Base-by-base conservation (phyloP, 1,139 yeast genomes). In the Saccharomyces hybrid region DNA sequence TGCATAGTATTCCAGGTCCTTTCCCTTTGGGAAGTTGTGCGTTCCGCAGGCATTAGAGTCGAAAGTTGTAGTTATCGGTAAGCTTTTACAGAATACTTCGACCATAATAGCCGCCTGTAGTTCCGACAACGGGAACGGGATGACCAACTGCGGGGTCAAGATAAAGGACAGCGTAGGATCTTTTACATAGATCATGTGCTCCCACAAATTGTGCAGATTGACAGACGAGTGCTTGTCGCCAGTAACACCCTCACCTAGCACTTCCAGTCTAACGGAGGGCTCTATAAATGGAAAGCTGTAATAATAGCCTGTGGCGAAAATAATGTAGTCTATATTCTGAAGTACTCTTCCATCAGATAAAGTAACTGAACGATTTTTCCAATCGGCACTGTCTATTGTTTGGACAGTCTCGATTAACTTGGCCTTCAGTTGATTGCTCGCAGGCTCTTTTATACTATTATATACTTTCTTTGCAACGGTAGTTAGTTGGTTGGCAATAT, bases 251-350 rank as follows among this genome's bases (percentile, higher is more conserved):
- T 78, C 73, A 47, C 78, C 71, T 7, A 77, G 59, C 3, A 78
- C 72, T n/a, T 68, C 58, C 54, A 58, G 52, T 48, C 61, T 64
- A 23, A 60, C 57, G 44, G 55, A 61, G 16, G 52, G 47, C n/a
- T 70, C 68, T 49, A 81, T 81, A 79, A 62, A 74, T 67, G 84
- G 83, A 53, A 75, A 70, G 29, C 78, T 74, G 59, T 79, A 76
- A 26, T 76, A 70, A 65, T 80, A 84, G 0, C 90, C 89, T 1
- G 90, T 84, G 34, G 87, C 86, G 66, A 79, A 83, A 3, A 85
- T 65, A n/a, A 84, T 66, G 19, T 60, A 63, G 54, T 81, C 86
- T 47, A 83, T 74, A 50, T 73, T 69, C 0, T 63, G 62, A 14
- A 78, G 56, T 1, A 55, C 57, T 1, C 70, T 54, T 0, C 83